Evolutionary conservation across 805 yeast species (phyloP).

Genomic region (Metschnikowia cerradonensis): DNA sequence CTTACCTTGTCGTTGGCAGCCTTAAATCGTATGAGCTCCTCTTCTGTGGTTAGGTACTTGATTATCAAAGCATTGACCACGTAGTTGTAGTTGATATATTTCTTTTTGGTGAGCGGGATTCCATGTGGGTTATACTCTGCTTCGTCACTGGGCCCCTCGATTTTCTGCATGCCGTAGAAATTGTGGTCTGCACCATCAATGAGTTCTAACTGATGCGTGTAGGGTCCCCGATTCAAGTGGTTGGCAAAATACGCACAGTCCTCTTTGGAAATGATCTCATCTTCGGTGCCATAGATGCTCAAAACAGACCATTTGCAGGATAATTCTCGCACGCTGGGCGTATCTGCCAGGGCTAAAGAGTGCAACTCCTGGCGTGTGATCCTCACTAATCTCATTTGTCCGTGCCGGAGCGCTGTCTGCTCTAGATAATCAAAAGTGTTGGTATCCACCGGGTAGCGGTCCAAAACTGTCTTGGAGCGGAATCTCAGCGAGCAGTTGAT

Average conservation of each 20-base stretch:
- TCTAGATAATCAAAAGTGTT: constrained; percentile 19
- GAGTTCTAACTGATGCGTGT: constrained; percentile 47
- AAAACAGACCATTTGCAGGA: constrained; percentile 50
- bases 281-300: constrained; percentile 69
- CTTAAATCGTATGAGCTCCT: constrained; percentile 53
- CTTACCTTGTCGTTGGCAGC: constrained; percentile 32
- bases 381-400: constrained; percentile 39
- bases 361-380: constrained; percentile 49
- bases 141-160: constrained; percentile 30
- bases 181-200: constrained; percentile 78
- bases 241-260: constrained; percentile 63
- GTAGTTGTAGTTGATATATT: constrained; percentile 54
- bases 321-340: constrained; percentile 38
- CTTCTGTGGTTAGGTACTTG: constrained; percentile 44
- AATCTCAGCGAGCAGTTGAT: constrained; percentile 74
- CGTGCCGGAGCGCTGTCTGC: constrained; percentile 47
- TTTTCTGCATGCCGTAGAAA: constrained; percentile 51
- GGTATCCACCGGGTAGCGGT: constrained; percentile 29
- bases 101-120: constrained; percentile 43
- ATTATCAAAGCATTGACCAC: constrained; percentile 47
- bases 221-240: constrained; percentile 48
- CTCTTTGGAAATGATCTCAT: constrained; percentile 57
- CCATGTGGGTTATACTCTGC: constrained; percentile 33
- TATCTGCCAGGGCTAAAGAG: constrained; percentile 47
- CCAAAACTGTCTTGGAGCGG: constrained; percentile 44